Base-by-base conservation (phyloP, 2,329 filamentous ascomycete genomes). In the Penicillium sp. region DNA sequence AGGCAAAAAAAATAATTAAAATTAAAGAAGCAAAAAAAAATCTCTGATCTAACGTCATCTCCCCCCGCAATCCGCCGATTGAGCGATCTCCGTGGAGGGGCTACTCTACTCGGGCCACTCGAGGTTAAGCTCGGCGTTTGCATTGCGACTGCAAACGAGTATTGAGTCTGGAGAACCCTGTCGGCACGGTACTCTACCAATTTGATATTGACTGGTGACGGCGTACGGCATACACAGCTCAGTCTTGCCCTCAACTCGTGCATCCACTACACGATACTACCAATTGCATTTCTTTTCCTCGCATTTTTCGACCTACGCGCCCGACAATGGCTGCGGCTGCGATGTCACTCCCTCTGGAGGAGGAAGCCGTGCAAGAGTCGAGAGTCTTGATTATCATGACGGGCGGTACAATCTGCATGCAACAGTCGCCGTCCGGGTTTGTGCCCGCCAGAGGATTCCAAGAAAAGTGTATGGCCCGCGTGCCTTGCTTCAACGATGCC, bases 371-470 rank as follows among this genome's bases (percentile, higher is more conserved):
- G 10, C 88, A 87, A 9, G 90, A 95, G 70, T 90, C 90, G 20
- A 82, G 89, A 52, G 89, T 97, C 10, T 80, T 97, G 59, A 88
- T 96, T 65, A 90, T 96, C 72, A 93, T 95, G 78, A 96, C 92
- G 10, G 91, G 90, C 68, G 75, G 70, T 48, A 75, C 73, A n/a
- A 96, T 96, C 65, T 96, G 91, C 75, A 96, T 97, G 92, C 85
- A 88, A 67, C 87, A 86, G 48, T 91, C 90, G 8, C 81, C 83
- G 7, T 84, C 91, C 60, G 92, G 92, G 1, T 84, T 96, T 47
- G 81, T 94, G 29, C 92, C 92, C 5, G 88, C 89, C 49, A 78
- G 84, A 63, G 88, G 89, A 3, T 96, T 97, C 68, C 78, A 96
- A 37, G 84, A 94, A 63, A 85, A 85, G 60, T 91, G 90, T 63